Evolutionary conservation across 2,329 filamentous ascomycete genomes (phyloP).

Genomic region (Arthrobotrys sphaeroides): DNA sequence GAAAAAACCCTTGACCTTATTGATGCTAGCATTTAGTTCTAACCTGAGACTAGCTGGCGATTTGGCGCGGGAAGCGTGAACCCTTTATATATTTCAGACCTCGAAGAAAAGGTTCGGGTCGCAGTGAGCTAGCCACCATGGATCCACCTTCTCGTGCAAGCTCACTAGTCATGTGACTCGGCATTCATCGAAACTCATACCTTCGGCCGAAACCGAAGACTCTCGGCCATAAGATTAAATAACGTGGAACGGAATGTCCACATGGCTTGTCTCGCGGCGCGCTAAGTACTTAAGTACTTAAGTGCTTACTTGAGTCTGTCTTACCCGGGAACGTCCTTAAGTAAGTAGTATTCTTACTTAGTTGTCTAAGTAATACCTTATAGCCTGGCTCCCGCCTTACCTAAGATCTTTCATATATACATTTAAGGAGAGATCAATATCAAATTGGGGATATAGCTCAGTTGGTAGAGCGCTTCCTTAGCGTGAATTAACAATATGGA

Average conservation of each 20-base stretch:
- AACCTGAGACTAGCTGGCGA: neutral
- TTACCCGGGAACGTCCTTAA: too few species aligned
- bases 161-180: slow-evolving; percentile 22
- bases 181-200: neutral
- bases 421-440: neutral
- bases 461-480: slow-evolving; percentile 52
- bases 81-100: neutral
- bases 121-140: neutral
- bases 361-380: too few species aligned
- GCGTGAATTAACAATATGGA: slow-evolving; percentile 25
- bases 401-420: neutral
- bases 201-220: slow-evolving; percentile 40
- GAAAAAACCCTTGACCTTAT: neutral
- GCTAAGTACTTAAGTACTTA: too few species aligned
- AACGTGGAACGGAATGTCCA: neutral
- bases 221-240: slow-evolving; percentile 15
- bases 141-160: slow-evolving; percentile 20
- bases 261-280: too few species aligned
- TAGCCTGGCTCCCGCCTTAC: neutral
- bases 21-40: neutral
- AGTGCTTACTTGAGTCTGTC: too few species aligned
- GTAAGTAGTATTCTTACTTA: too few species aligned
- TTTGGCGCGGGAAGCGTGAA: neutral
- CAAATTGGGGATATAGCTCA: slow-evolving; percentile 43
- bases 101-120: neutral